Evolutionary conservation across 148 eudicot species (phyloP).

Genomic region (Polygonum aviculare): DNA sequence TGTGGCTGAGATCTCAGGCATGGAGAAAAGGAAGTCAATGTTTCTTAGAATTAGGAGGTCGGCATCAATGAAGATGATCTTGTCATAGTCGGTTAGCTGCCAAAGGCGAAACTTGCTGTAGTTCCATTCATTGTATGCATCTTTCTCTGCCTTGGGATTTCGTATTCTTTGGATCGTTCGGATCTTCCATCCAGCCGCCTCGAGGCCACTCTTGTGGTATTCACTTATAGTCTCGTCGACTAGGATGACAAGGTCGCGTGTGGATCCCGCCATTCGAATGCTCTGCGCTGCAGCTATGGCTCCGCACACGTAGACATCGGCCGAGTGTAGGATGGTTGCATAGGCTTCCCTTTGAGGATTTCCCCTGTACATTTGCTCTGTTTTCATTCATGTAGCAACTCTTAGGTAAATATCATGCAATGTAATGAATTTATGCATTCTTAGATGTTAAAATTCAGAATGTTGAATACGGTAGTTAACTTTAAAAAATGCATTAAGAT

Average conservation of each 20-base stretch:
- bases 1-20: slow-evolving; percentile 84
- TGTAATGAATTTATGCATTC: no score
- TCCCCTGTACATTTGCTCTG: slow-evolving; percentile 35
- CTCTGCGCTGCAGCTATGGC: slow-evolving; percentile 90
- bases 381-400: not conserved
- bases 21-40: slow-evolving; percentile 66
- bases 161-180: slow-evolving; percentile 64
- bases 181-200: slow-evolving; percentile 81
- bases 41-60: slow-evolving; percentile 63
- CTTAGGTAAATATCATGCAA: not conserved
- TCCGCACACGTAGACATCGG: slow-evolving; percentile 75
- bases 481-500: not conserved
- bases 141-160: slow-evolving; percentile 84
- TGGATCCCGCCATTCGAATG: slow-evolving; percentile 77
- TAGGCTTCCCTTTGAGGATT: slow-evolving; percentile 63
- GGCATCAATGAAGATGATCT: slow-evolving; percentile 82
- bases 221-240: slow-evolving; percentile 73
- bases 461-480: not conserved
- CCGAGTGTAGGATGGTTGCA: slow-evolving; percentile 87
- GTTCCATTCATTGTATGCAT: slow-evolving; percentile 90
- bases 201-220: slow-evolving; percentile 68
- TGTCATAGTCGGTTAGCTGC: slow-evolving; percentile 86
- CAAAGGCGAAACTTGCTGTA: slow-evolving; percentile 92
- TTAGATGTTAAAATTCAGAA: not conserved
- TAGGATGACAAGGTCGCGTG: slow-evolving; percentile 67